A percentile compares a stretch with the other conserved stretches of the same genome.
These are phyloP conservation scores for Porogramme epimiltina DNA, from an alignment of 1,284 basidiomycete species.

Conservation along the genomic window DNA sequence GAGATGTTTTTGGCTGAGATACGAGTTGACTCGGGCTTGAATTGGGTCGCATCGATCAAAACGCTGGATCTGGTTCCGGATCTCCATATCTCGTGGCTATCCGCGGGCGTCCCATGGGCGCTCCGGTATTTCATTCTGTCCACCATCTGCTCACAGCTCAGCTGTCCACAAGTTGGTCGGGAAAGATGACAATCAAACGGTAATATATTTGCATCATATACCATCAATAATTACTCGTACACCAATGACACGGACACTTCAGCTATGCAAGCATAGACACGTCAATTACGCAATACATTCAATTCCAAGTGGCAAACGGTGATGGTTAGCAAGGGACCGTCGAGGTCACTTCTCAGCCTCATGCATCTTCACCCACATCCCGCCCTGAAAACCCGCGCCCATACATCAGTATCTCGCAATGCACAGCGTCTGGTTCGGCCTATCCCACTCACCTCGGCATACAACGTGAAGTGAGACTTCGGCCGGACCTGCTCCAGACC, in stretches of 20 bases:
- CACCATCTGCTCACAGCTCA: too few species aligned
- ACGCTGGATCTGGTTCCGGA: slow-evolving; percentile 11
- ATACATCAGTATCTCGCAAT: not conserved
- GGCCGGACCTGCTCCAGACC: slow-evolving; percentile 22
- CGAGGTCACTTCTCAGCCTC: slow-evolving; percentile 8
- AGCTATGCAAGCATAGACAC: too few species aligned
- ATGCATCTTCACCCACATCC: slow-evolving; percentile 31
- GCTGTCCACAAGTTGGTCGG: too few species aligned
- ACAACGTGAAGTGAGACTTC: slow-evolving; percentile 26
- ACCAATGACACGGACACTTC: too few species aligned
- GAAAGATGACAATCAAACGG: too few species aligned
- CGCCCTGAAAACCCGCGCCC: slow-evolving; percentile 19
- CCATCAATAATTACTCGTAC: too few species aligned
- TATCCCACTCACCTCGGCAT: slow-evolving; percentile 38
- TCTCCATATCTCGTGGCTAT: slow-evolving; percentile 12
- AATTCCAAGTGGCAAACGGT: too few species aligned
- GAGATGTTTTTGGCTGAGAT: not conserved
- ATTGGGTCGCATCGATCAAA: slow-evolving; percentile 18
- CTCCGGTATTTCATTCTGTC: slow-evolving; percentile 9
- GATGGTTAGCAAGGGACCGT: too few species aligned
- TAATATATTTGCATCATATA: too few species aligned
- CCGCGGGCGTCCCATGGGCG: slow-evolving; percentile 6
- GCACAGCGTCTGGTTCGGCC: not conserved
- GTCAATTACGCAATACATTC: not conserved
- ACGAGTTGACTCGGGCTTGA: slow-evolving; percentile 8